A percentile compares a stretch with the other conserved stretches of the same genome.
phyloP scores from a whole-genome alignment of 192 early-diverging fungal genomes.

The Coemansia sp. region DNA sequence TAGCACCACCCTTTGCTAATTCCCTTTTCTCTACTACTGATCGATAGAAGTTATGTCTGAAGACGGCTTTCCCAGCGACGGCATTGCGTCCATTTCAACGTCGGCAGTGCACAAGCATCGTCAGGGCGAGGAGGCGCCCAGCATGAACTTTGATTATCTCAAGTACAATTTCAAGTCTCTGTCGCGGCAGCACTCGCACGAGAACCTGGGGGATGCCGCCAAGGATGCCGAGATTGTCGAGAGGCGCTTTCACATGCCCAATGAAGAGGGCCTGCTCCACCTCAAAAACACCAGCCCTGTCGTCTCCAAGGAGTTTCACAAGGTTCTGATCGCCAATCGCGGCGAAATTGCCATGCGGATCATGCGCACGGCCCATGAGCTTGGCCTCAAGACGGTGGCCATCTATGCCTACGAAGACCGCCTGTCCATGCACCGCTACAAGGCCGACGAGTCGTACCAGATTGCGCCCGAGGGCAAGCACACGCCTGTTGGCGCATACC shows the following conservation, averaged over 20 bases:
- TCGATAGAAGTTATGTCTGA: constrained; percentile 35
- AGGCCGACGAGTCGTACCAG: constrained; percentile 96
- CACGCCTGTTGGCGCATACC: constrained; percentile 92
- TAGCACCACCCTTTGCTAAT: not conserved
- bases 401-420: constrained; percentile 91
- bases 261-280: constrained; percentile 52
- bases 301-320: constrained; percentile 48
- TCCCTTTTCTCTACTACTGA: not conserved
- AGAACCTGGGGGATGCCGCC: constrained; percentile 33
- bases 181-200: constrained; percentile 40
- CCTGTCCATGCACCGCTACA: constrained; percentile 89
- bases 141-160: constrained; percentile 55
- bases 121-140: constrained; percentile 25
- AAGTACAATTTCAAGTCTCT: constrained; percentile 55
- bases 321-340: constrained; percentile 58
- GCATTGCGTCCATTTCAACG: constrained; percentile 38
- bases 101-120: constrained; percentile 21
- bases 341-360: constrained; percentile 93
- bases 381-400: constrained; percentile 84
- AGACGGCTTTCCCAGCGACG: constrained; percentile 30
- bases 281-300: constrained; percentile 53
- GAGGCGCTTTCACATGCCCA: constrained; percentile 56
- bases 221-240: constrained; percentile 42
- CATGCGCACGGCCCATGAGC: constrained; percentile 88
- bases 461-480: constrained; percentile 73